A percentile compares a stretch with the other conserved stretches of the same genome.
These are phyloP conservation scores for Rhodotorula paludigena DNA, from an alignment of 768 basidiomycete species.

Conservation along the genomic window DNA sequence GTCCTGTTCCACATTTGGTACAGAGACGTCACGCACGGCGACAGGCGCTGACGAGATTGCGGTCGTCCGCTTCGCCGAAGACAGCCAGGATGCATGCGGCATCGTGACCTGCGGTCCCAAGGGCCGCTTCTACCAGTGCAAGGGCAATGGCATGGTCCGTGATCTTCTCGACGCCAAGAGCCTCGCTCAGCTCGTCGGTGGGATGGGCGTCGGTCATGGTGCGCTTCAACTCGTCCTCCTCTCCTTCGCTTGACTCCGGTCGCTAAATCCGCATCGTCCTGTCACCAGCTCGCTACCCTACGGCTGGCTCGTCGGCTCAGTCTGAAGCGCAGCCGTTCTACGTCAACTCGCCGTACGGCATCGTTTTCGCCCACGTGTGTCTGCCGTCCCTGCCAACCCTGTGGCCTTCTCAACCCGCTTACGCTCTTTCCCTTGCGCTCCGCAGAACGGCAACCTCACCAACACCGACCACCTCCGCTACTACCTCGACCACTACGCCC, in stretches of 20 bases:
- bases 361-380: constrained; percentile 92
- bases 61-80: no score
- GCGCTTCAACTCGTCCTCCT: constrained; percentile 43
- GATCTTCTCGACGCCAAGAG: constrained; percentile 77
- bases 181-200: constrained; percentile 71
- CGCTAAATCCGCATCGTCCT: not conserved
- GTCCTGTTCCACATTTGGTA: not conserved
- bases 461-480: constrained; percentile 80
- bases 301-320: constrained; percentile 92
- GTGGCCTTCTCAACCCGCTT: not conserved
- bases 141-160: constrained; percentile 98
- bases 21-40: no score
- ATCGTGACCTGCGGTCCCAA: constrained; percentile 93
- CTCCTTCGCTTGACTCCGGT: not conserved
- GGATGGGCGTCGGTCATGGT: constrained; percentile 99
- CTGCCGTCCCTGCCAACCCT: not conserved
- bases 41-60: no score
- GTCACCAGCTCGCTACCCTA: constrained; percentile 85
- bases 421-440: not conserved
- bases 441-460: constrained; percentile 94
- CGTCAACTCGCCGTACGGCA: constrained; percentile 99
- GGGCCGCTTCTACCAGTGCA: constrained; percentile 95
- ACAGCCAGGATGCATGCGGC: constrained; percentile 85
- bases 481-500: constrained; percentile 91
- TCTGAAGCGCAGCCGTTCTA: constrained; percentile 99